Conservation (phyloP, 75 land plant genomes). For the Pinus tabuliformis region DNA sequence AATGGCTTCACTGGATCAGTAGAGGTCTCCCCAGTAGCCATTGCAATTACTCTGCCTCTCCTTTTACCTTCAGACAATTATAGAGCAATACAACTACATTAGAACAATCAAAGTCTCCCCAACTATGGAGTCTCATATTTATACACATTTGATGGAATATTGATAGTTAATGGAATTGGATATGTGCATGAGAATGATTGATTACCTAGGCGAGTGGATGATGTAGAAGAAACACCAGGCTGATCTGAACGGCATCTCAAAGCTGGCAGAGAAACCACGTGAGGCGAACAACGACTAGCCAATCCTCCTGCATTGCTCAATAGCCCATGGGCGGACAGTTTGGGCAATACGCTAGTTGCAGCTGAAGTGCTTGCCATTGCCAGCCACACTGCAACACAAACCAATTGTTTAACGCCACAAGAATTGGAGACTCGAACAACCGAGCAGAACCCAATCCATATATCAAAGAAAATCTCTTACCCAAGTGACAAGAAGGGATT, state of each 20-base stretch:
- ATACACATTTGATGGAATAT: too few species aligned
- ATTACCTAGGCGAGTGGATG: not conserved
- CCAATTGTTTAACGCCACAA: not conserved
- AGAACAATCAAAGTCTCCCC: not conserved
- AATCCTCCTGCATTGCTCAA: not conserved
- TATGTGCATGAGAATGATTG: not conserved
- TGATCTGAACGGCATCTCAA: not conserved
- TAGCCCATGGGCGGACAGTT: not conserved
- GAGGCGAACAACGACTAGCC: not conserved
- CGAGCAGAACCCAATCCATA: not conserved
- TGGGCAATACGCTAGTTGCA: not conserved
- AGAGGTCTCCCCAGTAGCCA: slow-evolving; percentile 10
- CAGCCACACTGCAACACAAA: not conserved
- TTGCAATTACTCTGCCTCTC: slow-evolving; percentile 9
- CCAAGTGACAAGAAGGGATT: too few species aligned
- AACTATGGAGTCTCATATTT: not conserved
- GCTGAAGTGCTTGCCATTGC: slow-evolving; percentile 3
- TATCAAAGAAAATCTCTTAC: not conserved
- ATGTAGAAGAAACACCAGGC: not conserved
- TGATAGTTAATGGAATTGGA: too few species aligned
- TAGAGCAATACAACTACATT: not conserved
- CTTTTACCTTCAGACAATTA: not conserved
- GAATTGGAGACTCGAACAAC: not conserved
- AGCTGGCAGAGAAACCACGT: slow-evolving; percentile 7
- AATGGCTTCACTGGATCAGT: slow-evolving; percentile 7